Evolutionary conservation across 169 alveolate genomes (phyloP).

Genomic region (Plasmodium falciparum): DNA sequence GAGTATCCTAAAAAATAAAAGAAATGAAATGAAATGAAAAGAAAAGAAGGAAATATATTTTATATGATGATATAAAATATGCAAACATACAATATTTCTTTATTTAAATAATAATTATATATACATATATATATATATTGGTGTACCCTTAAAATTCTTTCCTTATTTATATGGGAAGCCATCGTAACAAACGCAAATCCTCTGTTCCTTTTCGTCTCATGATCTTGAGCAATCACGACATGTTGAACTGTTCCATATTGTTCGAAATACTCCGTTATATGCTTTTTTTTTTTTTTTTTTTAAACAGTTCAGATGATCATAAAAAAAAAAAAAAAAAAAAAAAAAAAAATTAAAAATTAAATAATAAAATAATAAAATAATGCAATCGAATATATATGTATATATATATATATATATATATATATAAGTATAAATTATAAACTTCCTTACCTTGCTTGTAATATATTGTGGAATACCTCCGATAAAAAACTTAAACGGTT

Average conservation of each 20-base stretch:
- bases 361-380: not conserved
- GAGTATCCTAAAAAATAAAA: conserved; percentile 31
- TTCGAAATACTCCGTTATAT: conserved; percentile 64
- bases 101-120: not conserved
- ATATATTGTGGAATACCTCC: conserved; percentile 74
- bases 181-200: conserved; percentile 76
- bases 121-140: conserved; percentile 16
- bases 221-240: conserved; percentile 72
- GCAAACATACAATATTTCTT: not conserved
- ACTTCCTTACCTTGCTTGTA: conserved; percentile 35
- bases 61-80: not conserved
- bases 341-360: conserved; percentile 1
- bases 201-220: conserved; percentile 67
- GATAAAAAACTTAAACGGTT: conserved; percentile 68
- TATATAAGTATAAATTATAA: not conserved
- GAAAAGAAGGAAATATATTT: not conserved
- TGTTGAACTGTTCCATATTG: conserved; percentile 65
- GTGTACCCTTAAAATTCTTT: conserved; percentile 45
- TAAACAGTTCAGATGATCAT: not conserved
- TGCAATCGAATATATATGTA: not conserved
- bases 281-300: not conserved
- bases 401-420: not conserved
- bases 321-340: conserved; percentile 13
- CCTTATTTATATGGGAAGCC: conserved; percentile 67
- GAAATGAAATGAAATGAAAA: conserved; percentile 4